Percentiles rank a stretch among this genome's conserved stretches.
Evolutionary conservation across 768 basidiomycete genomes (phyloP).

Genomic region (Amanita phalloides): DNA sequence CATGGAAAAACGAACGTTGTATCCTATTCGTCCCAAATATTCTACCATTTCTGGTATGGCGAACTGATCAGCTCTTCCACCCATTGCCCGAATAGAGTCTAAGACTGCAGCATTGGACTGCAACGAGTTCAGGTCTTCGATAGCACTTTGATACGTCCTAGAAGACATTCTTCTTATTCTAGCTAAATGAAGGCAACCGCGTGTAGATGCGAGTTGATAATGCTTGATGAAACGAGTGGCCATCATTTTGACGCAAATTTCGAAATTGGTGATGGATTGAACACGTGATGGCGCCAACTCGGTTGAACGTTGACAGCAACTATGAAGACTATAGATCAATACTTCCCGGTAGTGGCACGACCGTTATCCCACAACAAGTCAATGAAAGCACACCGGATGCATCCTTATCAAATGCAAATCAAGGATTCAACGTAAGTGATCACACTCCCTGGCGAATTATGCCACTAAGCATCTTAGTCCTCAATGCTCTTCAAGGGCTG

Average conservation of each 20-base stretch:
- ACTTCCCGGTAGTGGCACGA: slow-evolving; percentile 13
- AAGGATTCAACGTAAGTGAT: background rate
- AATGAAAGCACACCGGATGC: background rate
- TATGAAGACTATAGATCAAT: slow-evolving; percentile 13
- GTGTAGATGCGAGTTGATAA: slow-evolving; percentile 15
- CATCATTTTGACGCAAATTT: background rate
- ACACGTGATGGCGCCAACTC: background rate
- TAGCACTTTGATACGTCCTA: slow-evolving; percentile 62
- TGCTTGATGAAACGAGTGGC: slow-evolving; percentile 12
- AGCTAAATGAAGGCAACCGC: no score
- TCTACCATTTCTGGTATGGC: slow-evolving; percentile 87
- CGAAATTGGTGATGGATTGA: background rate
- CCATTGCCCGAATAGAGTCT: slow-evolving; percentile 70
- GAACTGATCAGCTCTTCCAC: slow-evolving; percentile 44
- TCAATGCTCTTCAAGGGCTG: slow-evolving; percentile 6
- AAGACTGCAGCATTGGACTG: slow-evolving; percentile 94
- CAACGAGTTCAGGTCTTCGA: slow-evolving; percentile 63
- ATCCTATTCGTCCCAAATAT: slow-evolving; percentile 80
- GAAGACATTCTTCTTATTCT: slow-evolving; percentile 38
- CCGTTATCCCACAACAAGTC: slow-evolving; percentile 4
- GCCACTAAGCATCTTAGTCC: background rate
- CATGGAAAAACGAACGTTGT: slow-evolving; percentile 43
- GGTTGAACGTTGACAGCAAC: no score
- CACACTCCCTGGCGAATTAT: background rate
- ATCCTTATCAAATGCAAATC: background rate